Conservation (phyloP, 2,329 filamentous ascomycete species). For the Scleromitrula shiraiana region DNA sequence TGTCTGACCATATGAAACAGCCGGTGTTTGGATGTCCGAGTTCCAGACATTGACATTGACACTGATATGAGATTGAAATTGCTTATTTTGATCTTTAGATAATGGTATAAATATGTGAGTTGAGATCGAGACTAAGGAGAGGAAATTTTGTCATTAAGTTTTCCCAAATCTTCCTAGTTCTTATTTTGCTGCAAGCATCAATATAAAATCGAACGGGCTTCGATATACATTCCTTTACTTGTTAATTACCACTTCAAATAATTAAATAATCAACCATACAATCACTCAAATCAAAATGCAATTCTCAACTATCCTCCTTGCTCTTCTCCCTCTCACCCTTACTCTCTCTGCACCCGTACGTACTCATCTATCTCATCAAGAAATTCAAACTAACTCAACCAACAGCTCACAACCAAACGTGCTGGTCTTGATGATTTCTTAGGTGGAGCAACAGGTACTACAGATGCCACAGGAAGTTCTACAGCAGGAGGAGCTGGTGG, state of each 20-base stretch:
- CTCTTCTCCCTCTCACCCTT: neutral
- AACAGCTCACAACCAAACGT: too few relatives aligned
- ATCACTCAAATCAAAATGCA: neutral
- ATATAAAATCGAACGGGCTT: neutral
- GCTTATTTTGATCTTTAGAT: too few relatives aligned
- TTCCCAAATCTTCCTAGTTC: too few relatives aligned
- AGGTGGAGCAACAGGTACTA: neutral
- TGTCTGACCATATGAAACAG: neutral
- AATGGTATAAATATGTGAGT: neutral
- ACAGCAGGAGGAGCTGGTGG: neutral
- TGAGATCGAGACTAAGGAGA: too few relatives aligned
- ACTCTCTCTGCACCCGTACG: slow-evolving; percentile 1
- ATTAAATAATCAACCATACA: neutral
- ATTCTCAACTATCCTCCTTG: neutral
- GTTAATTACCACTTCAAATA: neutral
- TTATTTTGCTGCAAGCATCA: neutral
- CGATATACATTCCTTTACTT: too few relatives aligned
- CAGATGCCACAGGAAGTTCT: neutral
- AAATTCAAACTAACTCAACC: too few relatives aligned
- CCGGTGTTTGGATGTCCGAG: neutral
- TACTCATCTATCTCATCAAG: too few relatives aligned
- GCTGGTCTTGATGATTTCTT: neutral
- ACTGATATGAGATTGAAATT: too few relatives aligned
- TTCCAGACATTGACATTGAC: too few relatives aligned
- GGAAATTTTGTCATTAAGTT: neutral